phyloP scores from a whole-genome alignment of 2,329 filamentous ascomycete species.

The Venturia aucupariae region DNA sequence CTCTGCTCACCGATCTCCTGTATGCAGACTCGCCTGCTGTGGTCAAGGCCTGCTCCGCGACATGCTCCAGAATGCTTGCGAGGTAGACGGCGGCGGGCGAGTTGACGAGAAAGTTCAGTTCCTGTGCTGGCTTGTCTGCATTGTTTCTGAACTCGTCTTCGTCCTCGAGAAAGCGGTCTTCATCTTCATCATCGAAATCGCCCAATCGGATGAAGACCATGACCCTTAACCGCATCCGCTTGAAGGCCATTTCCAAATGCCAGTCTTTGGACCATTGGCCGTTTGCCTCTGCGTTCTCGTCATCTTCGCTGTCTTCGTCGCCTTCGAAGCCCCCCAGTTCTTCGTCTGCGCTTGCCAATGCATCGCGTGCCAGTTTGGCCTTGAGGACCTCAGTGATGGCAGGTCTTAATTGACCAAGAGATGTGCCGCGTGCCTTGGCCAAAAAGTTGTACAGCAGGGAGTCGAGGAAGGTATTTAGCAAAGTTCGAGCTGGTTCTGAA shows the following conservation, averaged over 20 bases:
- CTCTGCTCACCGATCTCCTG: constrained; percentile 43
- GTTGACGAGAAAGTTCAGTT: constrained; percentile 38
- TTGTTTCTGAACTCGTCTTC: constrained; percentile 22
- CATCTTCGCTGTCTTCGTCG: constrained; percentile 53
- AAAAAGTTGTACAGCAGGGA: constrained; percentile 88
- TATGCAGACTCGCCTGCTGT: constrained; percentile 78
- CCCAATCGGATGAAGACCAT: constrained; percentile 98
- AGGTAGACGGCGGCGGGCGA: constrained; percentile 92
- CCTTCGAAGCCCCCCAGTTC: constrained; percentile 83
- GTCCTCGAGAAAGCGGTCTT: constrained; percentile 77
- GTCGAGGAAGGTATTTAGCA: constrained; percentile 89
- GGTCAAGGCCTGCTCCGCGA: constrained; percentile 85
- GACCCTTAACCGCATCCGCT: constrained; percentile 80
- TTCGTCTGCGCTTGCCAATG: constrained; percentile 73
- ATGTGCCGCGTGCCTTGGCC: constrained; percentile 68
- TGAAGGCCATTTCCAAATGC: constrained; percentile 92
- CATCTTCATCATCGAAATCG: constrained; percentile 96
- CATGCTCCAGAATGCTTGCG: constrained; percentile 86
- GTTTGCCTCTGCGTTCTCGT: constrained; percentile 36
- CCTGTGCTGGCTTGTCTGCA: constrained; percentile 22
- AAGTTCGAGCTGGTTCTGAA: constrained; percentile 59
- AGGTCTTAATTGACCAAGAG: constrained; percentile 63
- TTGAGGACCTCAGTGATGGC: constrained; percentile 83
- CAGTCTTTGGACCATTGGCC: constrained; percentile 38
- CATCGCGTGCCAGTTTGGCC: constrained; percentile 76